Conservation (phyloP, 176 grass and related monocot species). For the Oryza rufipogon region DNA sequence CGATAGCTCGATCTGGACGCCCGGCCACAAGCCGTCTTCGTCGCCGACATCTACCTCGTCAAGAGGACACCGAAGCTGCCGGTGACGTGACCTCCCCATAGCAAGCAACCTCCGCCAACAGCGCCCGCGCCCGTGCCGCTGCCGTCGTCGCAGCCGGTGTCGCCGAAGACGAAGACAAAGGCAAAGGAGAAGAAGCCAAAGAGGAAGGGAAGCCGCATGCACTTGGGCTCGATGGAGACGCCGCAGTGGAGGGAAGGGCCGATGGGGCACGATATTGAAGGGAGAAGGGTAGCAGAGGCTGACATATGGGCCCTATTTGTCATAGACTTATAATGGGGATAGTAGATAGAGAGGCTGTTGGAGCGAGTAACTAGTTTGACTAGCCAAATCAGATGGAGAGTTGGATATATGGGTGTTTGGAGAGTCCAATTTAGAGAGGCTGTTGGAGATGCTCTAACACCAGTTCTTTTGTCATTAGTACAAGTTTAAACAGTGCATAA, state of each 20-base stretch:
- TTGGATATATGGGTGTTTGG: too few relatives aligned
- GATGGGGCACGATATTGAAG: slow-evolving; percentile 39
- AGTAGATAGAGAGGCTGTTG: too few relatives aligned
- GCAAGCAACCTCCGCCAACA: background rate
- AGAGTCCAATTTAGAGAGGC: too few relatives aligned
- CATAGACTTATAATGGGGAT: too few relatives aligned
- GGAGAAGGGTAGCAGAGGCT: too few relatives aligned
- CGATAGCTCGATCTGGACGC: slow-evolving; percentile 39
- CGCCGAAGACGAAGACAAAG: background rate
- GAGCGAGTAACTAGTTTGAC: too few relatives aligned
- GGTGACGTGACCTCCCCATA: background rate
- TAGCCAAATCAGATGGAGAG: too few relatives aligned
- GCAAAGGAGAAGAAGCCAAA: background rate
- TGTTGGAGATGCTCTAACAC: too few relatives aligned
- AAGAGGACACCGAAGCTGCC: slow-evolving; percentile 20
- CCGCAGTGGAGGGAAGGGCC: slow-evolving; percentile 90
- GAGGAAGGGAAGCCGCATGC: slow-evolving; percentile 49
- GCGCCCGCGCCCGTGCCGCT: background rate
- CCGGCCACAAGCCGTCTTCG: background rate
- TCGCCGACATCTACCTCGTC: slow-evolving; percentile 43
- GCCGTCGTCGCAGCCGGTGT: background rate
- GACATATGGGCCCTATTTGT: too few relatives aligned
- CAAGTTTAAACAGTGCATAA: too few relatives aligned
- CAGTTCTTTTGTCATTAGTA: too few relatives aligned
- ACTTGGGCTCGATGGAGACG: slow-evolving; percentile 73